A percentile compares a stretch with the other conserved stretches of the same genome.
Conservation (phyloP, 2,329 filamentous ascomycete species). For the Diaporthe sp. region DNA sequence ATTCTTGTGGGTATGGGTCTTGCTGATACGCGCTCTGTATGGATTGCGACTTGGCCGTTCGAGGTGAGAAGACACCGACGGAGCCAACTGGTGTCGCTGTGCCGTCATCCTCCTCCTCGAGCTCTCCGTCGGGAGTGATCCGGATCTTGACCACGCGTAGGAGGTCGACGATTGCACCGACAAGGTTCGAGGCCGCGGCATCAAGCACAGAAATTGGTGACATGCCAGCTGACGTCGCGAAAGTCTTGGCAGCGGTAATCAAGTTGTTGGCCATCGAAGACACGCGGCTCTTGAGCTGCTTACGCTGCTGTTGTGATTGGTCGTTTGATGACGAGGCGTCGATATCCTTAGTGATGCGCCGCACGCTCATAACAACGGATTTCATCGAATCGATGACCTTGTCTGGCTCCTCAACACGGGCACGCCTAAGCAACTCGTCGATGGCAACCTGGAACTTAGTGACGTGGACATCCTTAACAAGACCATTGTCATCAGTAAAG, state of each 20-base stretch:
- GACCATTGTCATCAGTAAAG: conserved; percentile 78
- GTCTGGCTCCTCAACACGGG: conserved; percentile 80
- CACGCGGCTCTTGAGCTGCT: conserved; percentile 83
- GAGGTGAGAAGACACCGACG: conserved; percentile 77
- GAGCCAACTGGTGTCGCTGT: conserved; percentile 76
- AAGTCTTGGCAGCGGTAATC: conserved; percentile 95
- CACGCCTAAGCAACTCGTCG: conserved; percentile 87
- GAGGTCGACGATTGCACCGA: conserved; percentile 87
- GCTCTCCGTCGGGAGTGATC: conserved; percentile 78
- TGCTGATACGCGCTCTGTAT: conserved; percentile 48
- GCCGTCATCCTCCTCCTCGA: conserved; percentile 79
- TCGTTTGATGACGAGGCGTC: conserved; percentile 69
- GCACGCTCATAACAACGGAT: conserved; percentile 83
- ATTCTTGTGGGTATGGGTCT: conserved; percentile 51
- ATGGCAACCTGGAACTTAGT: conserved; percentile 96
- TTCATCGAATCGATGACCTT: conserved; percentile 90
- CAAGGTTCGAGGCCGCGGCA: conserved; percentile 91
- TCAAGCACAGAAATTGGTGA: conserved; percentile 95
- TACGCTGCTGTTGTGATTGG: conserved; percentile 69
- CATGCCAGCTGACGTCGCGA: conserved; percentile 83
- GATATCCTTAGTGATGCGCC: conserved; percentile 87
- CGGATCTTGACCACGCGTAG: conserved; percentile 88
- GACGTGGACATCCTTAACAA: conserved; percentile 92
- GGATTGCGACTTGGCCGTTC: conserved; percentile 48
- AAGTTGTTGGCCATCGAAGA: conserved; percentile 96